Base-by-base conservation (phyloP, 2,329 filamentous ascomycete species). In the Microcera coccophila region DNA sequence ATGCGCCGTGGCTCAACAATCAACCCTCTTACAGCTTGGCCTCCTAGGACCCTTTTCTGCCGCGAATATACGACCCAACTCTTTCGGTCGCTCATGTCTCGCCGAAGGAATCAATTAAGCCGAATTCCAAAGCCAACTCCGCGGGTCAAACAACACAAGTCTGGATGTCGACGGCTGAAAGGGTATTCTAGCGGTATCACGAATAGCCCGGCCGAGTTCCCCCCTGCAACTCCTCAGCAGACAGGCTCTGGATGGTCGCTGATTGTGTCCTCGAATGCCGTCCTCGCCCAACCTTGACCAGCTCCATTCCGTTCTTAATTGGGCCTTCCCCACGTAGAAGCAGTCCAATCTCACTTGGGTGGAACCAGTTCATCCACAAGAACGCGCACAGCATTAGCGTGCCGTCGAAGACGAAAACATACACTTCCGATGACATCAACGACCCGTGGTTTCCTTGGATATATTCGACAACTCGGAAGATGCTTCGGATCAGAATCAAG, bases 381-480 rank as follows among this genome's bases (percentile, higher is more conserved):
- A 59, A 20, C 14, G 56, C 53, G 2, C 55, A 38, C 12, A 63
- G 26, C 63, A 70, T 70, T 14, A 67, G 44, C 15, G 61, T 20
- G 1, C 65, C 62, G 35, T 70, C 67, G 28, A 70, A 67, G 7
- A 67, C 44, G 41, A 68, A 70, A 2, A 68, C 47, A 40, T 58
- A 63, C 4, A 52, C 52, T 50, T 70, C 67, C 31, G 62, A 61
- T 16, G 45, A 44, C 40, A 68, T 53, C 15, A 69, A 32, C 3
- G 58, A 58, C 0, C 64, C 67, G 11, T 56, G 49, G 5, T 60
- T 55, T 3, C 67, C 66, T 41, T 64, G 52, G 5, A 59, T 59
- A 41, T 71, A 74, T 50, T 74, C 71, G 10, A 71, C 50, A 3
- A 68, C 61, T 5, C 71, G 62, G 41, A 71, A 70, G 3, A 71